Conservation (phyloP, 2,329 filamentous ascomycete species). For the Coleophoma eucalyptorum region DNA sequence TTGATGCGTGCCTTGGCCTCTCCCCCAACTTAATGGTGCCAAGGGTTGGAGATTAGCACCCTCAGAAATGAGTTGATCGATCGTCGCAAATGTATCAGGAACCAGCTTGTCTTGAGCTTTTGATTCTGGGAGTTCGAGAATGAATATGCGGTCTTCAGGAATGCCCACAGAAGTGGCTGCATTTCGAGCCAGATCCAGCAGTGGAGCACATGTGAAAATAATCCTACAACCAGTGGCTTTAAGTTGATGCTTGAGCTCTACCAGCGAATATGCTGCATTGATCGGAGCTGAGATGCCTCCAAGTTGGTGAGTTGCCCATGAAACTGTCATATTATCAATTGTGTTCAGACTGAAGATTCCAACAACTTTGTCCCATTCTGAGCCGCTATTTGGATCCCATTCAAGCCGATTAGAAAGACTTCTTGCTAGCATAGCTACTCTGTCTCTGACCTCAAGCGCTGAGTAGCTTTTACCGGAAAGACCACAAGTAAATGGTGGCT, state of each 20-base stretch:
- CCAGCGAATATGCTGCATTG: slow-evolving; percentile 34
- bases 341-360: slow-evolving; percentile 73
- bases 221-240: slow-evolving; percentile 64
- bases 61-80: slow-evolving; percentile 61
- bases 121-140: background rate
- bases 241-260: slow-evolving; percentile 30
- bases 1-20: slow-evolving; percentile 60
- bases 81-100: slow-evolving; percentile 42
- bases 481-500: slow-evolving; percentile 70
- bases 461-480: slow-evolving; percentile 64
- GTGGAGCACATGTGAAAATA: background rate
- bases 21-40: slow-evolving; percentile 50
- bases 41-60: slow-evolving; percentile 49
- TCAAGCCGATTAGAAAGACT: slow-evolving; percentile 65
- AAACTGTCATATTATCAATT: background rate
- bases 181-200: background rate
- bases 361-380: slow-evolving; percentile 75
- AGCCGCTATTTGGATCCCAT: slow-evolving; percentile 62
- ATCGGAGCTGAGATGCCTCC: slow-evolving; percentile 58
- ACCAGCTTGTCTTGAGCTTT: background rate
- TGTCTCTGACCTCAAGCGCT: slow-evolving; percentile 55
- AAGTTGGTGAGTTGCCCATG: background rate
- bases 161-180: background rate
- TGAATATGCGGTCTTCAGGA: background rate
- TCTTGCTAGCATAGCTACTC: slow-evolving; percentile 62